Evolutionary conservation across 768 basidiomycete genomes (phyloP), one percentile per base, ranked within the genome.

Genomic region (Mycena belliarum): DNA sequence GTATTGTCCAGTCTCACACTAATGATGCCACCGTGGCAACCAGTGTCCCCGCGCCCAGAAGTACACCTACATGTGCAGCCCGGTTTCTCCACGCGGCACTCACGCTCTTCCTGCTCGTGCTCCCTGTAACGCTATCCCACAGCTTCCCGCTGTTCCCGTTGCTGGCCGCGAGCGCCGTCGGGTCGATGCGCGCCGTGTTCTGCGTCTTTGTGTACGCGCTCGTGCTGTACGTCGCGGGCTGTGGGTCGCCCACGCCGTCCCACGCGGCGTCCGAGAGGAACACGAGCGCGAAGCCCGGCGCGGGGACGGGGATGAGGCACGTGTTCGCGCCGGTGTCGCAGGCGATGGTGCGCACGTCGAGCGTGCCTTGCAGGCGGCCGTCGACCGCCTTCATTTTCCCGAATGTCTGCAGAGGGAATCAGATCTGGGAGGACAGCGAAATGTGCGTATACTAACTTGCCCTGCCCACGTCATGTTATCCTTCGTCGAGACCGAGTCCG

Each of bases 391-490:
- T 49, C 8, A n/a, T 21, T 11, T 25, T 35, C 9, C 57, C 58
- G 4, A 57, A 48, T 12, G 59, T 61, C 49, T 45, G 16, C 42
- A 24, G 0, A 44, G n/a, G 26, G 18, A 23, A 11, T 24, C 4
- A 9, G 7, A 11, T 6, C 12, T 12, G 29, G 29, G 7, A 12
- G 29, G 29, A 32, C 29, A 12, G 7, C 12, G 12, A 32, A 32
- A 32, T 32, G 12, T 32, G 12, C 25, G 14, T 21, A 42, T 8
- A 25, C 76, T 35, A 40, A 87, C 87, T 74, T 89, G 91, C 8
- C 84, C 84, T 3, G 87, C 91, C 89, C 91, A 93, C 0, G 83
- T 86, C 54, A 91, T 83, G 65, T 89, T 85, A 48, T 74, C 76
- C 66, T 82, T 86, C 55, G 83, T 80, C 1, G 82, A 73, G 4